Conservation (phyloP, 805 yeast genomes). For the Ogataea corticis region DNA sequence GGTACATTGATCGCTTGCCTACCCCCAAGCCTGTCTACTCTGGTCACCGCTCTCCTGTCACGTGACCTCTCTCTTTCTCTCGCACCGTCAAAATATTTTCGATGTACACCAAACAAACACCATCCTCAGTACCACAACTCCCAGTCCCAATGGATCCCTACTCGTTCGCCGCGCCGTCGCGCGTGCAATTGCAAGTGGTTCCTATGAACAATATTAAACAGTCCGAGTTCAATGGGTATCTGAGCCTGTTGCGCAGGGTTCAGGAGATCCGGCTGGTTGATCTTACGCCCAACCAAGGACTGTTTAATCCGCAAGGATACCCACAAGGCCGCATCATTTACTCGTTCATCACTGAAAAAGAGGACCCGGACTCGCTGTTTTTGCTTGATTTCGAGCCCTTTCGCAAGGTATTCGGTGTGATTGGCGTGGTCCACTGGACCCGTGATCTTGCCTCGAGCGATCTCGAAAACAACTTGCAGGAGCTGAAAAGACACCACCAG, state of each 20-base stretch:
- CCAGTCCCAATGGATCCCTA: slow-evolving; percentile 38
- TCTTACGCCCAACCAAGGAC: slow-evolving; percentile 61
- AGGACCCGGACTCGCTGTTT: slow-evolving; percentile 47
- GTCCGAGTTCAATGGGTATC: slow-evolving; percentile 44
- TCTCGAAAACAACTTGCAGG: slow-evolving; percentile 32
- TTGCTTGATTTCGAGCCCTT: slow-evolving; percentile 89
- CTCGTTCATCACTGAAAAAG: slow-evolving; percentile 56
- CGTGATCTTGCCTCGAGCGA: slow-evolving; percentile 20
- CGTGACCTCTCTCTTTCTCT: too few species aligned
- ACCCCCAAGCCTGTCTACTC: too few species aligned
- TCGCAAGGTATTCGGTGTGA: slow-evolving; percentile 68
- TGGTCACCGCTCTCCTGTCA: too few species aligned
- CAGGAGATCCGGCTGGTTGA: slow-evolving; percentile 74
- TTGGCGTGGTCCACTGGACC: slow-evolving; percentile 43
- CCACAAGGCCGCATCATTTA: slow-evolving; percentile 76
- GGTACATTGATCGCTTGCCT: too few species aligned
- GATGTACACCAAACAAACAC: background rate
- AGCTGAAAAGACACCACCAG: slow-evolving; percentile 49
- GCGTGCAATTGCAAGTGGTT: slow-evolving; percentile 64
- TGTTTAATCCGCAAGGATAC: slow-evolving; percentile 81
- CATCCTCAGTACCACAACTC: background rate
- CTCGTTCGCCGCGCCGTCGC: slow-evolving; percentile 62
- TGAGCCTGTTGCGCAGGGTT: slow-evolving; percentile 45
- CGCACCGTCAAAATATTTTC: too few species aligned
- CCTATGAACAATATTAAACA: slow-evolving; percentile 58